Conservation (phyloP, 352 stramenopile genomes). For the Thraustotheca clavata region DNA sequence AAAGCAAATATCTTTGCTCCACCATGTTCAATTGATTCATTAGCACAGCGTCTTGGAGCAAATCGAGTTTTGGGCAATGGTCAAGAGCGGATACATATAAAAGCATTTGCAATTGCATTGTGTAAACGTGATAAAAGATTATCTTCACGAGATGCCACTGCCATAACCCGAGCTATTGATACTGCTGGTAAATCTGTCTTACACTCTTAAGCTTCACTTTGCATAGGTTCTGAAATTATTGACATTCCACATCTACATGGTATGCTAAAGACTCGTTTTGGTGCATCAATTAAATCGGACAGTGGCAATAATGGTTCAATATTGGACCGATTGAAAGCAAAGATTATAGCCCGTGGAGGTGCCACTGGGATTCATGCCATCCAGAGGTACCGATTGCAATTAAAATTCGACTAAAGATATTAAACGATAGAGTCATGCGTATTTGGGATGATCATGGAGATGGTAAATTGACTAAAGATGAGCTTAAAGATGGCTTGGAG, state of each 20-base stretch:
- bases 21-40: slow-evolving; percentile 31
- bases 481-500: slow-evolving; percentile 42
- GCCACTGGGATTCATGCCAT: not conserved
- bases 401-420: slow-evolving; percentile 2
- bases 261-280: slow-evolving; percentile 7
- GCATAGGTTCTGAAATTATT: slow-evolving; percentile 12
- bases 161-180: slow-evolving; percentile 26
- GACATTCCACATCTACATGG: slow-evolving; percentile 13
- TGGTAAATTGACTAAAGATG: slow-evolving; percentile 42
- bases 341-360: not conserved
- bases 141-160: slow-evolving; percentile 27
- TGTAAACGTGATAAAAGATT: slow-evolving; percentile 35
- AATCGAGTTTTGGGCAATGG: slow-evolving; percentile 52
- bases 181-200: slow-evolving; percentile 8
- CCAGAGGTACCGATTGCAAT: slow-evolving; percentile 3
- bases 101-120: slow-evolving; percentile 39
- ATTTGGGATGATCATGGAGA: slow-evolving; percentile 37
- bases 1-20: slow-evolving; percentile 14
- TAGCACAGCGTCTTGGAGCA: slow-evolving; percentile 38
- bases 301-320: slow-evolving; percentile 7
- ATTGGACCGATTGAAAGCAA: slow-evolving; percentile 11
- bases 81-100: slow-evolving; percentile 50
- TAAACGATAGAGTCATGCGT: slow-evolving; percentile 35
- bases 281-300: slow-evolving; percentile 12
- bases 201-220: slow-evolving; percentile 11